A percentile compares a stretch with the other conserved stretches of the same genome.
phyloP scores from a whole-genome alignment of 2,329 filamentous ascomycete species.

The Arthrocladium fulminans region DNA sequence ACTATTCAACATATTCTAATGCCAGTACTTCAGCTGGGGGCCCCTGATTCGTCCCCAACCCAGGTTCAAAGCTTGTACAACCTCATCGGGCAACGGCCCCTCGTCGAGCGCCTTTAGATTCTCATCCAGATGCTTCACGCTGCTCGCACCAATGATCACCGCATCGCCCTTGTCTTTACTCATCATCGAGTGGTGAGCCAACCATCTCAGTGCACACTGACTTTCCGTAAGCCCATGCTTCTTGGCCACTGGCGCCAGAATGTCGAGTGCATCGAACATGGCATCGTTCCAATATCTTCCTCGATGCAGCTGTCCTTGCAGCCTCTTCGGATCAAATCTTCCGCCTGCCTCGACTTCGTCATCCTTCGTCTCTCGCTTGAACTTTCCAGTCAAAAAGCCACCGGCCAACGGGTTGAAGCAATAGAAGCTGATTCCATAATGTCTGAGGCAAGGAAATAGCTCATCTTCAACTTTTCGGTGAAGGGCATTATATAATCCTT shows the following conservation, averaged over 20 bases:
- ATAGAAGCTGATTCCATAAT: constrained; percentile 37
- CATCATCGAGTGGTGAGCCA: constrained; percentile 35
- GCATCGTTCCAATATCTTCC: constrained; percentile 35
- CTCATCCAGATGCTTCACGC: constrained; percentile 45
- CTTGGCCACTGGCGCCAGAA: constrained; percentile 29
- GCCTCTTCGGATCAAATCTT: constrained; percentile 34
- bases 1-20: no score
- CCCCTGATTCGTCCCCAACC: constrained; percentile 50
- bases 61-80: constrained; percentile 64
- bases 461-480: constrained; percentile 34
- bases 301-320: constrained; percentile 31
- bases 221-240: constrained; percentile 36
- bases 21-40: not conserved
- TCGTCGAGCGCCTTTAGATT: constrained; percentile 53
- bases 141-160: constrained; percentile 52
- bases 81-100: constrained; percentile 65
- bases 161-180: constrained; percentile 45
- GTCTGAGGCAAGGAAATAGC: constrained; percentile 35
- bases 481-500: constrained; percentile 38
- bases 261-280: constrained; percentile 38
- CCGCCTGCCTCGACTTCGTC: constrained; percentile 27
- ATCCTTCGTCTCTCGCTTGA: constrained; percentile 26
- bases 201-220: constrained; percentile 40
- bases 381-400: constrained; percentile 38
- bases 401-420: constrained; percentile 38